Conservation (phyloP, 345 rosid species). For the Sapria himalayana region DNA sequence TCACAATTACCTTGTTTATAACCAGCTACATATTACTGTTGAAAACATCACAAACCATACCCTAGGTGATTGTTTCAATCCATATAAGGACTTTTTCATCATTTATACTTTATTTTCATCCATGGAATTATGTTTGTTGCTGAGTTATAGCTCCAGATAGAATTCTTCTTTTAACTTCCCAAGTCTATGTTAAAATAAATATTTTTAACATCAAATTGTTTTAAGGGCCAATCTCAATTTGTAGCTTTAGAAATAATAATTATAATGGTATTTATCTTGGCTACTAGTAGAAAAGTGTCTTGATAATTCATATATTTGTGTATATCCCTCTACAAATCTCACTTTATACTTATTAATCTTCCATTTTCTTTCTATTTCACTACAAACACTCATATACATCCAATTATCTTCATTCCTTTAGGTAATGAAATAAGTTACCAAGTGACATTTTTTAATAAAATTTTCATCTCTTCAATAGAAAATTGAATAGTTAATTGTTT, state of each 20-base stretch:
- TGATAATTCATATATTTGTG: not conserved
- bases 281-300: not conserved
- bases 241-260: not conserved
- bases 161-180: not conserved
- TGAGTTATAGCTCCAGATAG: not conserved
- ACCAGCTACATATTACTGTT: not conserved
- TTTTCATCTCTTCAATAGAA: not conserved
- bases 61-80: not conserved
- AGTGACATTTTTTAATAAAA: not conserved
- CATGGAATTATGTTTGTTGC: not conserved
- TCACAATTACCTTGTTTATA: not conserved
- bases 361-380: not conserved
- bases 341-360: not conserved
- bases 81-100: not conserved
- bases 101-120: not conserved
- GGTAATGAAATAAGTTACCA: not conserved
- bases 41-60: too few species aligned
- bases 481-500: too few species aligned
- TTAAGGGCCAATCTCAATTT: not conserved
- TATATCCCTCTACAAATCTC: not conserved
- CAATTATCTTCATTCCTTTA: not conserved
- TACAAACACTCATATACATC: not conserved
- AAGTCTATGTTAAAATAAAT: not conserved
- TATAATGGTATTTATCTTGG: not conserved
- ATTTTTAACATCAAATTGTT: not conserved